A percentile compares a stretch with the other conserved stretches of the same genome.
Conservation (phyloP, 169 alveolate genomes). For the Cryptosporidium xiaoi region DNA sequence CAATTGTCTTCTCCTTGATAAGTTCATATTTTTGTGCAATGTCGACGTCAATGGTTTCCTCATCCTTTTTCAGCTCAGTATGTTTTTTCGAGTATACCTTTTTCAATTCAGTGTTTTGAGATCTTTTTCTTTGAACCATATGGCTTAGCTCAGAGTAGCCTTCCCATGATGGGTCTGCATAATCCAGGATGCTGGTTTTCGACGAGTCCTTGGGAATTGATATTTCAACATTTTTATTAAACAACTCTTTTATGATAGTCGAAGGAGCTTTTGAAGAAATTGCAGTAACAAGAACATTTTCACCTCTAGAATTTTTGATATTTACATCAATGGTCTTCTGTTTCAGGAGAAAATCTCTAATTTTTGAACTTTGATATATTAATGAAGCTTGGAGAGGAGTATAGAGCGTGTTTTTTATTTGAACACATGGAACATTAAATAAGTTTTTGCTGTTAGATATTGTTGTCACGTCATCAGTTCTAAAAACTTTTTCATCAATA, state of each 20-base stretch:
- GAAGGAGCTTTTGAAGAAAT: constrained; percentile 15
- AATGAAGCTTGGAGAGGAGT: constrained; percentile 57
- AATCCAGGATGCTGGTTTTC: constrained; percentile 5
- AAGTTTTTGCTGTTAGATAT: background rate
- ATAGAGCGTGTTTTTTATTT: background rate
- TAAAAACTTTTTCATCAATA: constrained; percentile 41
- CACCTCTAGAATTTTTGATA: constrained; percentile 28
- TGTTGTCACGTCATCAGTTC: constrained; percentile 11
- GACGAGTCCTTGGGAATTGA: constrained; percentile 29
- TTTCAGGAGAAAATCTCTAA: constrained; percentile 32
- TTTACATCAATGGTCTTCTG: constrained; percentile 19
- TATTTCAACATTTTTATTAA: constrained; percentile 19
- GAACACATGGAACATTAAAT: constrained; percentile 9
- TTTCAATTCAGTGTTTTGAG: background rate
- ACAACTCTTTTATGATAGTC: constrained; percentile 4
- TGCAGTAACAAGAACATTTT: constrained; percentile 42
- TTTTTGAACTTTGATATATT: constrained; percentile 13
- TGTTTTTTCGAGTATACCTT: background rate
- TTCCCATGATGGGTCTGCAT: constrained; percentile 44
- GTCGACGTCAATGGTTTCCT: too few species aligned
- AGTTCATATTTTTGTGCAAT: too few species aligned
- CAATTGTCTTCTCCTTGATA: too few species aligned
- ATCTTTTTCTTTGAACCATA: constrained; percentile 6
- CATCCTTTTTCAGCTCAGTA: background rate
- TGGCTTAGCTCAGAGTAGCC: constrained; percentile 37